These are phyloP conservation scores for Aspergillus fumigatus DNA, from an alignment of 2,329 filamentous ascomycete genomes.

Conservation along the genomic window DNA sequence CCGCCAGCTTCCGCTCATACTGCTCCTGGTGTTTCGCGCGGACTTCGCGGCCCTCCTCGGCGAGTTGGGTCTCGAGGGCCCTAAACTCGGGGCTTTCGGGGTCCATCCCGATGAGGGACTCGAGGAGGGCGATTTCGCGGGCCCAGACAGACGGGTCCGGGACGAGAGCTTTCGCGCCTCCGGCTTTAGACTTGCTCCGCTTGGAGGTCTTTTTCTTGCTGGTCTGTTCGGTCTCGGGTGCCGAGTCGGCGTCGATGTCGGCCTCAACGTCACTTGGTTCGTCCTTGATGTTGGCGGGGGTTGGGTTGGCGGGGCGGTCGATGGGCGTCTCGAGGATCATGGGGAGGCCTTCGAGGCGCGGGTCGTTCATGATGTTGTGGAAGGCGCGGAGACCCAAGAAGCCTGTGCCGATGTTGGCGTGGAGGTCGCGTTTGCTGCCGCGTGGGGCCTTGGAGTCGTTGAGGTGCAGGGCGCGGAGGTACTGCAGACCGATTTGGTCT, in stretches of 20 bases:
- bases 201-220: constrained; percentile 19
- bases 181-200: constrained; percentile 5
- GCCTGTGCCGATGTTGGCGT: constrained; percentile 94
- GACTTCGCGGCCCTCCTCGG: constrained; percentile 65
- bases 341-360: constrained; percentile 69
- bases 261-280: constrained; percentile 10
- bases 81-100: constrained; percentile 68
- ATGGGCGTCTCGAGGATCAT: constrained; percentile 98
- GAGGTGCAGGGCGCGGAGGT: constrained; percentile 80
- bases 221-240: constrained; percentile 13
- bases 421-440: constrained; percentile 75
- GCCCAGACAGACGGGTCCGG: constrained; percentile 87
- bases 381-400: constrained; percentile 89
- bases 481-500: constrained; percentile 67
- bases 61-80: constrained; percentile 59
- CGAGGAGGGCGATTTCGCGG: constrained; percentile 88
- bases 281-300: constrained; percentile 8
- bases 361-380: constrained; percentile 83
- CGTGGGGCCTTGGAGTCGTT: constrained; percentile 96
- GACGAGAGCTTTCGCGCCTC: constrained; percentile 30
- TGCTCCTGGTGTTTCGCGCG: constrained; percentile 72
- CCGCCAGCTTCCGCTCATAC: constrained; percentile 68
- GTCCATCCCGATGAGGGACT: constrained; percentile 82
- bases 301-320: constrained; percentile 56
- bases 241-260: constrained; percentile 14